These are phyloP conservation scores for Mycena sanguinolenta DNA, from an alignment of 768 basidiomycete genomes.

Conservation along the genomic window DNA sequence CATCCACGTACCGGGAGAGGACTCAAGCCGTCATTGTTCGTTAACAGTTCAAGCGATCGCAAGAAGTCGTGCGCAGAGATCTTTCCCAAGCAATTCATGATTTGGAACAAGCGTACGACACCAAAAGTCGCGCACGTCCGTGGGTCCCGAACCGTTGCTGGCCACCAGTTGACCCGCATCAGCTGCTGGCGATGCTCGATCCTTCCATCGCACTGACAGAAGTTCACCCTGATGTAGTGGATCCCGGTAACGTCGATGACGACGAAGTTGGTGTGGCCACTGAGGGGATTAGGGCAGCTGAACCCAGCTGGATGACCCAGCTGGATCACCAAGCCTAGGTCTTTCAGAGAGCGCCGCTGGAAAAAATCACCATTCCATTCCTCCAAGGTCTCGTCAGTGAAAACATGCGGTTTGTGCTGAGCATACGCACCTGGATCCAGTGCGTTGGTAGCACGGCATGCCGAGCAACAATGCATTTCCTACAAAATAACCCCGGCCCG, in stretches of 20 bases:
- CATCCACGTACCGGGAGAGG: background rate
- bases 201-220: slow-evolving; percentile 11
- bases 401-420: no score
- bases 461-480: no score
- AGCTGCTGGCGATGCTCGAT: slow-evolving; percentile 22
- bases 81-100: slow-evolving; percentile 5
- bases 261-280: background rate
- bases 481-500: no score
- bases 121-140: slow-evolving; percentile 9
- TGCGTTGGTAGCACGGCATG: no score
- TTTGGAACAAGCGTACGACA: slow-evolving; percentile 9
- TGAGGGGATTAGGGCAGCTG: no score
- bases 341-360: no score
- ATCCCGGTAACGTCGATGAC: slow-evolving; percentile 16
- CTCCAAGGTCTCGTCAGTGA: no score
- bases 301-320: no score
- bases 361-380: no score
- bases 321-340: no score
- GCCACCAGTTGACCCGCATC: slow-evolving; percentile 23
- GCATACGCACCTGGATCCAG: no score
- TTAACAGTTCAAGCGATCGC: slow-evolving; percentile 11
- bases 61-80: slow-evolving; percentile 8
- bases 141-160: slow-evolving; percentile 6
- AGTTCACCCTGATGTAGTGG: background rate
- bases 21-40: slow-evolving; percentile 9